Evolutionary conservation across 441 rosid genomes (phyloP).

Genomic region (Rhodomyrtus psidioides): DNA sequence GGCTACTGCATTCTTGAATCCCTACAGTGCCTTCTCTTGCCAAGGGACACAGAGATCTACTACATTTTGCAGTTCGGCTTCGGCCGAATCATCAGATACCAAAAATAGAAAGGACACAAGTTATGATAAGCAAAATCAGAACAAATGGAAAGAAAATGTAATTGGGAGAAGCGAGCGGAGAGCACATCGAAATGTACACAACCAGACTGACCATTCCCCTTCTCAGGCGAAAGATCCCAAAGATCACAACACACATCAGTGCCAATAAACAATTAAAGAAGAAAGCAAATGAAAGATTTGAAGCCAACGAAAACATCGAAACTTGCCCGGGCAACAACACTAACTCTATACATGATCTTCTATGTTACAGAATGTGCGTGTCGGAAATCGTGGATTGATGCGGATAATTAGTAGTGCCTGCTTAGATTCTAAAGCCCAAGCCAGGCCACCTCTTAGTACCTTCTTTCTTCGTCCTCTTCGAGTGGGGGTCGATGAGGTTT

Average conservation of each 20-base stretch:
- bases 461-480: slow-evolving; percentile 78
- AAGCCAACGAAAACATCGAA: slow-evolving; percentile 10
- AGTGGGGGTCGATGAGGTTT: slow-evolving; percentile 80
- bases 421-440: slow-evolving; percentile 73
- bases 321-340: slow-evolving; percentile 24
- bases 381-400: background rate
- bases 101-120: background rate
- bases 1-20: background rate
- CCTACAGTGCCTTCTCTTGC: background rate
- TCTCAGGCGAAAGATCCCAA: slow-evolving; percentile 6
- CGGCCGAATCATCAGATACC: background rate
- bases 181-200: background rate
- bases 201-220: background rate
- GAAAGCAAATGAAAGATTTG: slow-evolving; percentile 8
- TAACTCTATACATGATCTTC: slow-evolving; percentile 41
- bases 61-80: background rate
- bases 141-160: background rate
- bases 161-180: background rate
- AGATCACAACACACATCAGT: slow-evolving; percentile 23
- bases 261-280: slow-evolving; percentile 16
- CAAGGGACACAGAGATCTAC: background rate
- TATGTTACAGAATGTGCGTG: slow-evolving; percentile 37
- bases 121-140: background rate
- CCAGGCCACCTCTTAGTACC: slow-evolving; percentile 81
- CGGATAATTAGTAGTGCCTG: background rate